Conservation (phyloP, 2,329 filamentous ascomycete species). For the Botrytis paeoniae region DNA sequence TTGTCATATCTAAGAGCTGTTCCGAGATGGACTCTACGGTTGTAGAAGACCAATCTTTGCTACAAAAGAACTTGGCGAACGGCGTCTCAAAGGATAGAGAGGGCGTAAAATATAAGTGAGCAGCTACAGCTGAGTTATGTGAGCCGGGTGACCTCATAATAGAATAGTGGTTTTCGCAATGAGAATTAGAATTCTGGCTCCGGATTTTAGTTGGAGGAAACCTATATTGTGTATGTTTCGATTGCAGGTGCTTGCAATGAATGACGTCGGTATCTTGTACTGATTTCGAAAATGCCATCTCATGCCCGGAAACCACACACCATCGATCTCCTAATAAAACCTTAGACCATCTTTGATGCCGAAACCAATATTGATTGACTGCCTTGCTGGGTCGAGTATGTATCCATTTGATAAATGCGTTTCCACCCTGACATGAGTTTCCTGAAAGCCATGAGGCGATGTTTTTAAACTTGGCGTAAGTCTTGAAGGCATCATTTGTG, state of each 20-base stretch:
- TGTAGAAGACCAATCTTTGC: constrained; percentile 4
- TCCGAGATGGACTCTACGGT: background rate
- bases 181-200: background rate
- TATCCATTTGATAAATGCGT: background rate
- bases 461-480: background rate
- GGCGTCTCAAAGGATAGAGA: background rate
- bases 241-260: background rate
- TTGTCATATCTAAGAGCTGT: background rate
- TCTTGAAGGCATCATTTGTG: constrained; percentile 1
- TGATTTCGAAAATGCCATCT: constrained; percentile 4
- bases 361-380: constrained; percentile 1
- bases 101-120: background rate
- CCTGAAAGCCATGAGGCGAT: background rate
- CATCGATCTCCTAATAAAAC: background rate
- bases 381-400: background rate
- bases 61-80: background rate
- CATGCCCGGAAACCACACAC: background rate
- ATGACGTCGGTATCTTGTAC: background rate
- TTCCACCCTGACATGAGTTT: background rate
- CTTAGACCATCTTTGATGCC: constrained; percentile 1
- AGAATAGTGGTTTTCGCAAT: background rate
- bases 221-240: background rate
- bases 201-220: background rate
- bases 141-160: background rate
- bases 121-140: background rate